Conservation (phyloP, 345 rosid genomes). For the Citropsis articulata region DNA sequence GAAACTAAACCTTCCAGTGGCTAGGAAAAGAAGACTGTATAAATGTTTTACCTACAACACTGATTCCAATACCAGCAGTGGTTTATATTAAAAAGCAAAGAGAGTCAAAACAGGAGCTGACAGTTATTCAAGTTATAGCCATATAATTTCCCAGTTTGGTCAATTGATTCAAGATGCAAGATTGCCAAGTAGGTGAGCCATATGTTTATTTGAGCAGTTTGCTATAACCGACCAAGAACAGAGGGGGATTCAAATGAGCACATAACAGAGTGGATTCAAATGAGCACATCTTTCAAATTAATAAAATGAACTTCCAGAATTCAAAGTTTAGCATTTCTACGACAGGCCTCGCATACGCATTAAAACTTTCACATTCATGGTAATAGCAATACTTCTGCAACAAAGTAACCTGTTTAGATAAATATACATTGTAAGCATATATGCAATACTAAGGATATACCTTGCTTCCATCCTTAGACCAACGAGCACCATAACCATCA, state of each 20-base stretch:
- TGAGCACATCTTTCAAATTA: neutral
- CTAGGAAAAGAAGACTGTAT: neutral
- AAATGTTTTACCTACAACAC: neutral
- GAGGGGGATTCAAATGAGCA: neutral
- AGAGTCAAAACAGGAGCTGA: neutral
- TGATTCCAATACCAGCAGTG: neutral
- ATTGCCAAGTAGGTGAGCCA: neutral
- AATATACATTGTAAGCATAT: neutral
- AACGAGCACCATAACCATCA: slow-evolving; percentile 72
- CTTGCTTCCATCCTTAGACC: slow-evolving; percentile 73
- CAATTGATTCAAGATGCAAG: neutral
- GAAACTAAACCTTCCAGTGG: neutral
- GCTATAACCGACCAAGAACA: neutral
- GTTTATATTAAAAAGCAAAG: neutral
- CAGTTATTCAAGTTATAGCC: neutral
- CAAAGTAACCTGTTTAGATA: neutral
- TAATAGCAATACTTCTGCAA: neutral
- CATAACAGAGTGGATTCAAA: neutral
- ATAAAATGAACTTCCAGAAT: neutral
- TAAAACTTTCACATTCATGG: neutral
- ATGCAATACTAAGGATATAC: slow-evolving; percentile 28
- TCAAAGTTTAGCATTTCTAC: neutral
- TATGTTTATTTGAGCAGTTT: neutral
- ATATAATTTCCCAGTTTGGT: neutral
- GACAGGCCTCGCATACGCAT: neutral